Conservation (phyloP, 495 filamentous ascomycete genomes). For the Chlorociboria aeruginascens region DNA sequence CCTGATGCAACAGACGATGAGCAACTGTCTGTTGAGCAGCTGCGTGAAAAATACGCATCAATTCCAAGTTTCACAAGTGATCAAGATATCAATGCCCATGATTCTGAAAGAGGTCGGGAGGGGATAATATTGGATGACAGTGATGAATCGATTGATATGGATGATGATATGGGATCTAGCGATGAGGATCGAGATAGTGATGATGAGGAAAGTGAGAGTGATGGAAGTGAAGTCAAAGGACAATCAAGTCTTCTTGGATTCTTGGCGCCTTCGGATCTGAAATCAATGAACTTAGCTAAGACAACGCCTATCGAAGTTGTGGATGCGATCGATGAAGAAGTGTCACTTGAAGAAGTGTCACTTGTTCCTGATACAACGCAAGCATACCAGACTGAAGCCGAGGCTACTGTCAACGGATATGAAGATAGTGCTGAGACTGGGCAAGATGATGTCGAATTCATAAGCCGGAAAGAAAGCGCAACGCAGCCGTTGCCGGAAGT, state of each 20-base stretch:
- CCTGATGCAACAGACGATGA: slow-evolving; percentile 53
- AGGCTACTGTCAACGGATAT: slow-evolving; percentile 23
- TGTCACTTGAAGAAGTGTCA: slow-evolving; percentile 15
- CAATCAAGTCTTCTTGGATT: slow-evolving; percentile 56
- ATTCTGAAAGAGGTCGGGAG: slow-evolving; percentile 11
- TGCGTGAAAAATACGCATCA: slow-evolving; percentile 66
- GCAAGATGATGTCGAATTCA: slow-evolving; percentile 6
- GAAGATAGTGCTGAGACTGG: slow-evolving; percentile 23
- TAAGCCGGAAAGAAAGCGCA: slow-evolving; percentile 17
- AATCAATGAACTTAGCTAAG: slow-evolving; percentile 5
- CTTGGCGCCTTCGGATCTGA: slow-evolving; percentile 28
- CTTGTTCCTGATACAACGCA: slow-evolving; percentile 10
- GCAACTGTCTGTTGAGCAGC: slow-evolving; percentile 63
- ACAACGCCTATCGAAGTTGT: background rate
- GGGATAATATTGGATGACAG: slow-evolving; percentile 51
- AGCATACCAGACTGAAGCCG: slow-evolving; percentile 32
- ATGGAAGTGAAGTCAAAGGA: slow-evolving; percentile 25
- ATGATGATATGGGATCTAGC: slow-evolving; percentile 65
- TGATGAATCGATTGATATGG: slow-evolving; percentile 82
- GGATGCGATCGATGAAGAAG: slow-evolving; percentile 4
- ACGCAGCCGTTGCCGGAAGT: slow-evolving; percentile 28
- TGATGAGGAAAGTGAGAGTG: slow-evolving; percentile 35
- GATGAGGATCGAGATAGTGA: slow-evolving; percentile 42
- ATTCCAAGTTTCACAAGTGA: slow-evolving; percentile 33
- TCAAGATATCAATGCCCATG: slow-evolving; percentile 10